Evolutionary conservation across 1,284 basidiomycete genomes (phyloP).

Genomic region (Neonothopanus nambi): DNA sequence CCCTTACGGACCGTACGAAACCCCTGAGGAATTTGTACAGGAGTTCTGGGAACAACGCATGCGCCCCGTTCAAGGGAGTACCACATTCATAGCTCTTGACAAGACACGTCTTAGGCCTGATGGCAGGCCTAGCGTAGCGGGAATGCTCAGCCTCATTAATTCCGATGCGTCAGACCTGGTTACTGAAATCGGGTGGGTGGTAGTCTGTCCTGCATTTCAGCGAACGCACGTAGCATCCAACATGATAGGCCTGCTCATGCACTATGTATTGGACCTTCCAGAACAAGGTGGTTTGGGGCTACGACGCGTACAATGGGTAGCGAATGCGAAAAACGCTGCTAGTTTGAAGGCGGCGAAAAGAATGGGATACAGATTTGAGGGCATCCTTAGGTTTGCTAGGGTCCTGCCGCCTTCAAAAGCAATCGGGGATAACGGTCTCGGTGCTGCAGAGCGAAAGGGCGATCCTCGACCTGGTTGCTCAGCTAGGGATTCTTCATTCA

Average conservation of each 20-base stretch:
- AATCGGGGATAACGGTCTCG: slow-evolving; percentile 33
- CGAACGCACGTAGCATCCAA: slow-evolving; percentile 65
- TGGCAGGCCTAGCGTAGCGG: slow-evolving; percentile 31
- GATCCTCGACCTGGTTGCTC: slow-evolving; percentile 36
- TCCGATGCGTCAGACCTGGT: slow-evolving; percentile 37
- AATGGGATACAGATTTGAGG: slow-evolving; percentile 64
- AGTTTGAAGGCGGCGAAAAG: slow-evolving; percentile 55
- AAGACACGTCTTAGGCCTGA: slow-evolving; percentile 4
- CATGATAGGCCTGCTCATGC: slow-evolving; percentile 59
- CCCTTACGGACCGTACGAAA: slow-evolving; percentile 12
- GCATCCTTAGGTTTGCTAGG: slow-evolving; percentile 52
- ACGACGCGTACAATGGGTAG: slow-evolving; percentile 63
- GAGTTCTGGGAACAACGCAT: slow-evolving; percentile 14
- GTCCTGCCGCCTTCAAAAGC: slow-evolving; percentile 39
- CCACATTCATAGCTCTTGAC: slow-evolving; percentile 15
- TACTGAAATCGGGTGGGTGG: slow-evolving; percentile 51
- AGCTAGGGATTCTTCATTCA: slow-evolving; percentile 49
- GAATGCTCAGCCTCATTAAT: slow-evolving; percentile 43
- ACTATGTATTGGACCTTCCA: slow-evolving; percentile 54
- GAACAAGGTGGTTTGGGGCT: slow-evolving; percentile 52
- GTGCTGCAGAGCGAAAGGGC: slow-evolving; percentile 33
- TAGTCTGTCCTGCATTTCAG: slow-evolving; percentile 60
- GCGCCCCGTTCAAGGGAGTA: background rate
- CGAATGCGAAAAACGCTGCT: slow-evolving; percentile 48
- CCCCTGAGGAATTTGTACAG: slow-evolving; percentile 10